phyloP scores from a whole-genome alignment of 441 rosid species.

The Gossypium schwendimanii region DNA sequence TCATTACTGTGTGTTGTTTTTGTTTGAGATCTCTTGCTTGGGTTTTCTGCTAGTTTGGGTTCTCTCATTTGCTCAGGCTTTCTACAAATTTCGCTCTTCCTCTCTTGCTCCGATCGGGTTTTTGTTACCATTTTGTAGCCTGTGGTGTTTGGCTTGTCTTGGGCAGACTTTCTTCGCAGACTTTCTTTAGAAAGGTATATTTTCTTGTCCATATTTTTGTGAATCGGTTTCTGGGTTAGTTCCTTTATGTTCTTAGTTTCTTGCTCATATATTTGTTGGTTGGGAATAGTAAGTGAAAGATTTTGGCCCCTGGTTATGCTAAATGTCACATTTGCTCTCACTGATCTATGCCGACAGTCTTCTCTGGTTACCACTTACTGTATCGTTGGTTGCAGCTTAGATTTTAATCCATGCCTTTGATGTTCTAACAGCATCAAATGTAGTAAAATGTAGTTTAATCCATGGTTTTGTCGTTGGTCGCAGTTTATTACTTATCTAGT shows the following conservation, averaged over 20 bases:
- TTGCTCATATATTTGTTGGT: not conserved
- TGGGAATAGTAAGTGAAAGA: not conserved
- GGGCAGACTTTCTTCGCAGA: too few species aligned
- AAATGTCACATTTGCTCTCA: not conserved
- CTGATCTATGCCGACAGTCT: slow-evolving; percentile 7
- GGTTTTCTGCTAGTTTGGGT: too few species aligned
- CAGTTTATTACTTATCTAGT: not conserved
- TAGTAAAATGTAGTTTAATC: not conserved
- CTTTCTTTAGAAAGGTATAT: too few species aligned
- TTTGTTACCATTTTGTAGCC: too few species aligned
- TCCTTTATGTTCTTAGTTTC: not conserved
- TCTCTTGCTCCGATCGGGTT: too few species aligned
- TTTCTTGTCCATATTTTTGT: too few species aligned
- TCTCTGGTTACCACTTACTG: not conserved
- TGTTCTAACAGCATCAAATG: not conserved
- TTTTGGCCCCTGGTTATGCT: not conserved
- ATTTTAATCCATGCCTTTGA: not conserved
- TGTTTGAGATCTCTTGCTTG: too few species aligned
- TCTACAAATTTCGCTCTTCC: too few species aligned
- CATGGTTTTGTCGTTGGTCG: too few species aligned
- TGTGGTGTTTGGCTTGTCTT: too few species aligned
- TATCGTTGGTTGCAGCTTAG: not conserved
- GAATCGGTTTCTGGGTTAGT: slow-evolving; percentile 2
- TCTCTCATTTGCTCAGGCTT: too few species aligned
- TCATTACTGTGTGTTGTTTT: too few species aligned